Evolutionary conservation across 2,329 filamentous ascomycete species (phyloP).

Genomic region (Cytospora chrysosperma): DNA sequence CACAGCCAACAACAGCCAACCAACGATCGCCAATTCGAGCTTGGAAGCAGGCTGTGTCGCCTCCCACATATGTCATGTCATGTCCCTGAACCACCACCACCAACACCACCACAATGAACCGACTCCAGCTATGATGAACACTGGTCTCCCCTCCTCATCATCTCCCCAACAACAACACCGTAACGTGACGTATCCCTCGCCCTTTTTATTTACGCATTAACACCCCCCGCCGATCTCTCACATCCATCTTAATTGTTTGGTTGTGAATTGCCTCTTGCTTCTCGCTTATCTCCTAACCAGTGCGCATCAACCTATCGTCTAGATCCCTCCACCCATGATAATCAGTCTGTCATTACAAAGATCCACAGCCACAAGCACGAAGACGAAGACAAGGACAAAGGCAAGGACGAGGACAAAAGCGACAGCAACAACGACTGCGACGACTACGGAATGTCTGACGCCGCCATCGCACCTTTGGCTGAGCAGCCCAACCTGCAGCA

Average conservation of each 20-base stretch:
- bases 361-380: not conserved
- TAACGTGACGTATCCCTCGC: not conserved
- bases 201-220: not conserved
- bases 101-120: not conserved
- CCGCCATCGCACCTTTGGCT: constrained; percentile 18
- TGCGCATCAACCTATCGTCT: not conserved
- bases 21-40: not conserved
- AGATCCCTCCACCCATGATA: not conserved
- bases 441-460: not conserved
- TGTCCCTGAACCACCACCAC: not conserved
- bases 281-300: not conserved
- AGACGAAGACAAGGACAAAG: not conserved
- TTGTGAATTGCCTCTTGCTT: not conserved
- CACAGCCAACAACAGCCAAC: not conserved
- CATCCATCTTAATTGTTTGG: not conserved
- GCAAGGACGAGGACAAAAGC: too few relatives aligned
- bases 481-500: constrained; percentile 20
- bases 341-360: not conserved
- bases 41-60: not conserved
- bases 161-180: not conserved
- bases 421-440: not conserved
- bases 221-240: too few relatives aligned
- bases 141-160: not conserved
- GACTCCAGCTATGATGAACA: not conserved
- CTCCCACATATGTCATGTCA: not conserved